These are phyloP conservation scores for Neohortaea acidophila DNA, from an alignment of 495 filamentous ascomycete genomes.

Conservation along the genomic window DNA sequence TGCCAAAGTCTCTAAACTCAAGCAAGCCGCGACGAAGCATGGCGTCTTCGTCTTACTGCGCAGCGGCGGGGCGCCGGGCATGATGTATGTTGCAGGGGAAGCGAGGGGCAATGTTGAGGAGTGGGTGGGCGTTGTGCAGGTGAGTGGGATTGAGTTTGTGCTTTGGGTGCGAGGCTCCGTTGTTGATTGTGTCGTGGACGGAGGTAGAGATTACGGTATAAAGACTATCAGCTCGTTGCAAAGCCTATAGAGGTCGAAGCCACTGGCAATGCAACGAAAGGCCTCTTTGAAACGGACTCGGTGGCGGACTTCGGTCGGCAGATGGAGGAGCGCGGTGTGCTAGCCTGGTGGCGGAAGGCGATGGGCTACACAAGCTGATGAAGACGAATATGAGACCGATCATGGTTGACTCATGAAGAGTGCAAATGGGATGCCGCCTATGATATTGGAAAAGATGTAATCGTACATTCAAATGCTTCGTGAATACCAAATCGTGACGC, in stretches of 20 bases:
- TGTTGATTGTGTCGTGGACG: background rate
- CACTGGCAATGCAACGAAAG: background rate
- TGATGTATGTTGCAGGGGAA: constrained; percentile 68
- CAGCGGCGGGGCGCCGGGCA: constrained; percentile 51
- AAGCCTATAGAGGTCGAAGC: constrained; percentile 11
- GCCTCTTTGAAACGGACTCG: constrained; percentile 22
- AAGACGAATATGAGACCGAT: too few relatives aligned
- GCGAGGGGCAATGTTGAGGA: constrained; percentile 32
- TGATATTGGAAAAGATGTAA: too few relatives aligned
- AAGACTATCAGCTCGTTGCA: constrained; percentile 27
- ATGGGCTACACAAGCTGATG: constrained; percentile 25
- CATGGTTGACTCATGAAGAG: too few relatives aligned
- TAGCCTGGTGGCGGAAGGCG: constrained; percentile 25
- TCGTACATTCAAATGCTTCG: too few relatives aligned
- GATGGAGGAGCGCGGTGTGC: constrained; percentile 22
- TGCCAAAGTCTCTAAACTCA: constrained; percentile 54
- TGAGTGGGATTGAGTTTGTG: constrained; percentile 13
- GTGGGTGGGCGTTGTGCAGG: constrained; percentile 44
- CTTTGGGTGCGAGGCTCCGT: too few relatives aligned
- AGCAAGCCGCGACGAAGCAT: constrained; percentile 42
- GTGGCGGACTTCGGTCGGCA: constrained; percentile 25
- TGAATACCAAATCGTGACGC: too few relatives aligned
- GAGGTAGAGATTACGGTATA: constrained; percentile 24
- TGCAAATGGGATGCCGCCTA: too few relatives aligned
- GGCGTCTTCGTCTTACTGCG: constrained; percentile 48